phyloP scores from a whole-genome alignment of 2,329 filamentous ascomycete genomes.

The Aureobasidium lini region DNA sequence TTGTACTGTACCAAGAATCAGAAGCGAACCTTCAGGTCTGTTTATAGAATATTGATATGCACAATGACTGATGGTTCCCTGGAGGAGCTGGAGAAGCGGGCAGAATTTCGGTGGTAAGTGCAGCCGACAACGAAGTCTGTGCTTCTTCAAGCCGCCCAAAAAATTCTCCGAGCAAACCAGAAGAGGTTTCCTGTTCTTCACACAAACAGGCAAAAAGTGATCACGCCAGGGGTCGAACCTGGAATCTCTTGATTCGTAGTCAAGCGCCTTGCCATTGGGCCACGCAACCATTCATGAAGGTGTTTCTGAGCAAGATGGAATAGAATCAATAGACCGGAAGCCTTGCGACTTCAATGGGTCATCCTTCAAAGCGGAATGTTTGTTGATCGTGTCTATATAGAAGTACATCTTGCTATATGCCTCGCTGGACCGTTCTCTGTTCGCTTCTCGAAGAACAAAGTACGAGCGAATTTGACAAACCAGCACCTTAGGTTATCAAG shows the following conservation, averaged over 20 bases:
- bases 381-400: neutral
- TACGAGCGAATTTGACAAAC: slow-evolving; percentile 5
- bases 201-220: neutral
- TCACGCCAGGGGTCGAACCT: slow-evolving; percentile 16
- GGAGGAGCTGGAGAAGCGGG: neutral
- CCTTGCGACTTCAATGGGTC: no score
- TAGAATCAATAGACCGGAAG: neutral
- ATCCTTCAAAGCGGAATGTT: neutral
- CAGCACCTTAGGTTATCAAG: neutral
- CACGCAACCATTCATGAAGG: slow-evolving; percentile 25
- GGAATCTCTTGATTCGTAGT: slow-evolving; percentile 37
- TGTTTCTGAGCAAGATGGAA: neutral
- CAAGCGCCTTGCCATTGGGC: slow-evolving; percentile 53
- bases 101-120: neutral
- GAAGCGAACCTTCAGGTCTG: neutral
- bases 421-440: neutral
- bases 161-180: neutral
- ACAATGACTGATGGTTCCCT: neutral
- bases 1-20: neutral
- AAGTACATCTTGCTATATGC: neutral
- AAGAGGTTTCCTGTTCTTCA: neutral
- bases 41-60: neutral
- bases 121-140: neutral
- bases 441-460: neutral
- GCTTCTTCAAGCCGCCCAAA: neutral